Evolutionary conservation across 2,329 filamentous ascomycete species (phyloP), one percentile per base, ranked within the genome.

Genomic region (Aspergillus caelatus): DNA sequence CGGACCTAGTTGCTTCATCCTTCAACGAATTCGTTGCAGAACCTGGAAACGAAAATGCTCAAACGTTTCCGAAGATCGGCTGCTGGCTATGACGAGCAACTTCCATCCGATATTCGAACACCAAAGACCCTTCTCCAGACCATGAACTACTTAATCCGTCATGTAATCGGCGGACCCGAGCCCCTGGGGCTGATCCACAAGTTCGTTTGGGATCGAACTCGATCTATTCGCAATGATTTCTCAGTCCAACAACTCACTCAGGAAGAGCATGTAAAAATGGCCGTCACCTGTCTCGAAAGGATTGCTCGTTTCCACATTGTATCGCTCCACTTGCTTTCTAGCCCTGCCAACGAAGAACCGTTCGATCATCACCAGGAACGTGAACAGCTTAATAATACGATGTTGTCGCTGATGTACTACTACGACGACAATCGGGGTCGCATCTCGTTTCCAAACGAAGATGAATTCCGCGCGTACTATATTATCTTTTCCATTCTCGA

Each of bases 171-270:
- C 46, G 82, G 85, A 32, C 74, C 78, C 26, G 80, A 84, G 21
- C 76, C 79, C 36, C 77, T 87, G 57, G 81, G 78, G 1, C 73
- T 80, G n/a, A 82, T 88, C 14, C 85, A 89, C 69, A 83, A 84
- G 64, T 90, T 89, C 72, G 82, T 89, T 30, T 90, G 88, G 88
- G 87, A 89, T 71, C 82, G 88, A 21, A 89, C 87, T 39, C 82
- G 88, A 54, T 87, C 86, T 6, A 84, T 90, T 62, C 83, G 88
- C 46, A 89, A 89, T 70, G 88, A 90, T 71, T 86, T 89, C 57
- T 86, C 86, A 2, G 88, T 89, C 23, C 86, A 89, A 72, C 84
- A 86, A 69, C 77, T 88, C 62, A 84, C 83, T 9, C 84, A 83
- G 65, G 74, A 78, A n/a, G 78, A 81, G n/a, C 84, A 89, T 70